Base-by-base conservation (phyloP, 768 basidiomycete genomes). In the Amanita brunnescens region DNA sequence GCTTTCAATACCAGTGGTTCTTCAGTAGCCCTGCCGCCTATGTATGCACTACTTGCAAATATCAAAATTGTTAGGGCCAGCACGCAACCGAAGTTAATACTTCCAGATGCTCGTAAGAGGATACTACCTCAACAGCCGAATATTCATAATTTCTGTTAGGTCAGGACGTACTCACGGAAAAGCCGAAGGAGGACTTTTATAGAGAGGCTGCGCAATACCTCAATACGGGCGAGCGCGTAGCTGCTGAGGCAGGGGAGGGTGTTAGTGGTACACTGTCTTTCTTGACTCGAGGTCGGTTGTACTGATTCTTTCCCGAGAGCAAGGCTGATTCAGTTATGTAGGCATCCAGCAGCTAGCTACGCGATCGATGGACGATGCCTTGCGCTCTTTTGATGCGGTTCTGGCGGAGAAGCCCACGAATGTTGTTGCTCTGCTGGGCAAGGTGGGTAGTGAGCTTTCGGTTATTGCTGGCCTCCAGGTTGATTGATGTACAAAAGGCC, bases 11-110 rank as follows among this genome's bases (percentile, higher is more conserved):
- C 71, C 7, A 78, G 76, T 57, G 75, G 72, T 14, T 69, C 70
- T 8, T 64, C 72, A 1, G 63, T 72, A 6, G 77, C 79, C 0
- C 67, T 90, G 33, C 78, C 83, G 1, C 86, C 89, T 9, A 77
- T 92, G 56, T 86, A 87, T 61, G 79, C 85, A 14, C 71, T 97
- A 40, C 75, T 93, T 10, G 93, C 92, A 2, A 93, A 91, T 67
- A 78, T 95, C 44, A 81, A 87, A 52, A 76, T 97, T 52, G 81
- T 85, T 2, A 75, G 81, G 59, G 87, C 92, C 1, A 79, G 87
- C 18, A 78, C 77, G 48, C 93, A 93, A 9, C 95, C 95, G 0
- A 96, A 94, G 61, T 60, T 85, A 2, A 72, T 87, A 20, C 65
- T 95, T 1, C 61, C 73, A 1, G 78, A 85, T 58, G 83, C 92